Percentiles rank a stretch among this genome's conserved stretches.
phyloP scores from a whole-genome alignment of 192 early-diverging fungal species.

The Entomortierella chlamydospora region DNA sequence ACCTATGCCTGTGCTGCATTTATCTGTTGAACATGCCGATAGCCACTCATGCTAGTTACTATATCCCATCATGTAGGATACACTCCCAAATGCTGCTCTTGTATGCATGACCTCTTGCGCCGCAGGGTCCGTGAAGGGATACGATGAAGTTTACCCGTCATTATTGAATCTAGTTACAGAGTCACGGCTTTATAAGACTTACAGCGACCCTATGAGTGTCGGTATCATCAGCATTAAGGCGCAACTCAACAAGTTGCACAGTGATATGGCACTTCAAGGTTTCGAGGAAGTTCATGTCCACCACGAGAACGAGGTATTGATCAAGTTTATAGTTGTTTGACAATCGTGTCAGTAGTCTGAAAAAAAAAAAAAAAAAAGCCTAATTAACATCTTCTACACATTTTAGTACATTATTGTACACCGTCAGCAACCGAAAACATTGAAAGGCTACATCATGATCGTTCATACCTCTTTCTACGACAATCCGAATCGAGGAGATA shows the following conservation, averaged over 20 bases:
- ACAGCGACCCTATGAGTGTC: constrained; percentile 63
- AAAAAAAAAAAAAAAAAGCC: too few relatives aligned
- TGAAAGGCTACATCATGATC: constrained; percentile 93
- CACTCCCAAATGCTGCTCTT: constrained; percentile 91
- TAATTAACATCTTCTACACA: constrained; percentile 5
- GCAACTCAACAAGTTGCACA: constrained; percentile 78
- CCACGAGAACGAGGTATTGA: constrained; percentile 88
- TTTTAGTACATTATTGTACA: constrained; percentile 90
- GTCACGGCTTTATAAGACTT: constrained; percentile 76
- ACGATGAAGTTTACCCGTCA: constrained; percentile 93
- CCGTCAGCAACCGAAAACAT: constrained; percentile 88
- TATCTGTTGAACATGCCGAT: too few relatives aligned
- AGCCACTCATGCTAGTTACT: background rate
- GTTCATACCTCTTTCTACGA: constrained; percentile 87
- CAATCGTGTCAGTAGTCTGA: too few relatives aligned
- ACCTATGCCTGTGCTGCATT: background rate
- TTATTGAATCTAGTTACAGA: constrained; percentile 92
- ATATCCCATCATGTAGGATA: constrained; percentile 65
- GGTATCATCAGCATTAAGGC: constrained; percentile 72
- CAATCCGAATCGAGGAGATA: constrained; percentile 38
- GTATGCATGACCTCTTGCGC: constrained; percentile 93
- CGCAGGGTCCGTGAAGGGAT: constrained; percentile 96
- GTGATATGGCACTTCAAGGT: constrained; percentile 84
- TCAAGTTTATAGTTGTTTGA: too few relatives aligned
- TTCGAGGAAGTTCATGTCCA: constrained; percentile 96